Base-by-base conservation (phyloP, 2,329 filamentous ascomycete species). In the Claviceps quebecensis region DNA sequence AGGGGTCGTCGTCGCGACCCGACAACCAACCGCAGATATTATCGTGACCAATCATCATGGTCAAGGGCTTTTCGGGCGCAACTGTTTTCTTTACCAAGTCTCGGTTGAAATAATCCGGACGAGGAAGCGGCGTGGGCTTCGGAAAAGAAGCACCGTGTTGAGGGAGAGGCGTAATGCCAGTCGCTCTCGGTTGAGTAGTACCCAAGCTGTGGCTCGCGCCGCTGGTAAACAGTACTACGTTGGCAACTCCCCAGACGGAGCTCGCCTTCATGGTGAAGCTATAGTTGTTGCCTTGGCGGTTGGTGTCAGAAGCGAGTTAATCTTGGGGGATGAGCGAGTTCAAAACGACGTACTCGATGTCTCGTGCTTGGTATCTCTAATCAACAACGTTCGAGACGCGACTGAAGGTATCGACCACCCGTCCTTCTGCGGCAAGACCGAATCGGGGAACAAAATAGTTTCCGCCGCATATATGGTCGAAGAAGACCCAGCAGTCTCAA, bases 1-100 rank as follows among this genome's bases (percentile, higher is more conserved):
- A 73, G 4, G 63, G 63, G 2, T 65, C 67, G 19, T 63, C 71
- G 9, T 63, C 51, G 29, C 61, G 63, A 34, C 67, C 74, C 34
- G 64, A 65, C 41, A 77, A 60, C 57, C 67, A 77, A 55, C 74
- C 75, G 52, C 75, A 77, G 0, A 70, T 75, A 53, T 73, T 72
- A 57, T 76, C 72, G 1, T 70, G 69, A 13, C 67, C 74, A 50
- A 72, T 58, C 54, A 47, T 47, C 62, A 60, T 52, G 62, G 64
- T 57, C 57, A 65, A 34, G 62, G 43, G 51, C 36, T 40, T 22
- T 17, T 29, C 16, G 6, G 23, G n/a, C 16, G 36, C 19, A 5
- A 8, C 3, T 17, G 23, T 41, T 48, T 39, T 14, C 5, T 29
- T 40, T 39, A 45, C 43, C 29, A 53, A 22, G 17, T 6, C 22